Evolutionary conservation across 2,329 filamentous ascomycete genomes (phyloP).

Genomic region (Neonectria neomacrospora): DNA sequence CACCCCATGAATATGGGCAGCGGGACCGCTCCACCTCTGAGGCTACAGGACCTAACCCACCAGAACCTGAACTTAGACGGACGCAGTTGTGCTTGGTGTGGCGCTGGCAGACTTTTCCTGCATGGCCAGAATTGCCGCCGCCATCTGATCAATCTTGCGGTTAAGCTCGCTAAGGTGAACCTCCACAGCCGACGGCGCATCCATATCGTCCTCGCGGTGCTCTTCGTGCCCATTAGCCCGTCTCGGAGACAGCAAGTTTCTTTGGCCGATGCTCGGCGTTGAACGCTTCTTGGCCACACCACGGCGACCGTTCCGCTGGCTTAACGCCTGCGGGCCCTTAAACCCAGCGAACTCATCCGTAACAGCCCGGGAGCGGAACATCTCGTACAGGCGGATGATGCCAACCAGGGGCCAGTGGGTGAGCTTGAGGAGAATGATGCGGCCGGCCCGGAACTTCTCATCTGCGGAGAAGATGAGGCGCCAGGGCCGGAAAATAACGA

Average conservation of each 20-base stretch:
- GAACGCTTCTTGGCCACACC: conserved; percentile 34
- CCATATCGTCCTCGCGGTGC: conserved; percentile 50
- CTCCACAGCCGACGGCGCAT: conserved; percentile 57
- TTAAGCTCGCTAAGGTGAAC: conserved; percentile 65
- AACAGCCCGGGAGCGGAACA: conserved; percentile 53
- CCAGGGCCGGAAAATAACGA: conserved; percentile 77
- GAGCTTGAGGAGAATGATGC: conserved; percentile 70
- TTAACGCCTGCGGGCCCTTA: conserved; percentile 56
- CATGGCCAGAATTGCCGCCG: conserved; percentile 61
- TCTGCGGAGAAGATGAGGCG: conserved; percentile 74
- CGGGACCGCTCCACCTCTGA: conserved; percentile 12
- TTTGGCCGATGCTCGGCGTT: conserved; percentile 30
- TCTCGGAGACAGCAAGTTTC: conserved; percentile 32
- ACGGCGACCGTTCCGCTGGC: conserved; percentile 36
- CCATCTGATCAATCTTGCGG: conserved; percentile 68
- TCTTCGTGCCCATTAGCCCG: conserved; percentile 32
- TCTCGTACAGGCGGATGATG: conserved; percentile 76
- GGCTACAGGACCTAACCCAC: background rate
- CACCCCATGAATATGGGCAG: background rate
- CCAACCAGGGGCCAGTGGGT: conserved; percentile 76
- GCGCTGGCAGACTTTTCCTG: conserved; percentile 52
- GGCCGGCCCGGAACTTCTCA: conserved; percentile 68
- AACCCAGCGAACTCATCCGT: conserved; percentile 60
- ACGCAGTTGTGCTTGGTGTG: conserved; percentile 14
- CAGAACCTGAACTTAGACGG: conserved; percentile 19